Conservation (phyloP, 2,329 filamentous ascomycete species). For the Mycocentrospora acerina region DNA sequence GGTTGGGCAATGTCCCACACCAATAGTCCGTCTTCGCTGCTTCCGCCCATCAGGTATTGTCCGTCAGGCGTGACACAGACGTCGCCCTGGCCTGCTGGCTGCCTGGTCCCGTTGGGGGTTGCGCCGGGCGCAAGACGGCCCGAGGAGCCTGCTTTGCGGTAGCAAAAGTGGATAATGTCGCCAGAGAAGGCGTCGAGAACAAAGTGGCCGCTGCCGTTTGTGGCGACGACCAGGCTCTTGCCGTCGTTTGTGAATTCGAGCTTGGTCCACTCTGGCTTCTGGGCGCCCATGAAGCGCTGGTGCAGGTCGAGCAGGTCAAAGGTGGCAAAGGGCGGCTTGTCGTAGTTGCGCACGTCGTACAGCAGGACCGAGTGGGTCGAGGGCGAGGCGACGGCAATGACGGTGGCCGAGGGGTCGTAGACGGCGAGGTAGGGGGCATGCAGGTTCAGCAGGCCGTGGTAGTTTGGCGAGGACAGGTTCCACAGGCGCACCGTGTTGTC, state of each 20-base stretch:
- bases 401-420: constrained; percentile 87
- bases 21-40: constrained; percentile 67
- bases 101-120: constrained; percentile 35
- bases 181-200: constrained; percentile 93
- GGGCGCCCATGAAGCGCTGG: constrained; percentile 43
- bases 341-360: constrained; percentile 92
- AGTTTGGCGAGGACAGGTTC: constrained; percentile 80
- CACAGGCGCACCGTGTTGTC: constrained; percentile 92
- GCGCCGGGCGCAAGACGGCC: constrained; percentile 49
- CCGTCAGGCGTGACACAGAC: constrained; percentile 89
- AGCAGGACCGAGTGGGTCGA: constrained; percentile 77
- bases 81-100: constrained; percentile 63
- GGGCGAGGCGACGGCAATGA: constrained; percentile 87
- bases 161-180: constrained; percentile 70
- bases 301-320: constrained; percentile 78
- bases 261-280: constrained; percentile 75
- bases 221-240: constrained; percentile 80
- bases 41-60: constrained; percentile 83
- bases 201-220: constrained; percentile 82
- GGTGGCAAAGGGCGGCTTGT: constrained; percentile 83
- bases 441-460: constrained; percentile 77
- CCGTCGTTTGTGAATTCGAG: constrained; percentile 97
- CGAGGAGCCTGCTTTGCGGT: constrained; percentile 47
- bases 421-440: constrained; percentile 79
- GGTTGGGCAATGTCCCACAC: constrained; percentile 76